Base-by-base conservation (phyloP, 139 green algal genomes). In the Mesostigma viride region DNA sequence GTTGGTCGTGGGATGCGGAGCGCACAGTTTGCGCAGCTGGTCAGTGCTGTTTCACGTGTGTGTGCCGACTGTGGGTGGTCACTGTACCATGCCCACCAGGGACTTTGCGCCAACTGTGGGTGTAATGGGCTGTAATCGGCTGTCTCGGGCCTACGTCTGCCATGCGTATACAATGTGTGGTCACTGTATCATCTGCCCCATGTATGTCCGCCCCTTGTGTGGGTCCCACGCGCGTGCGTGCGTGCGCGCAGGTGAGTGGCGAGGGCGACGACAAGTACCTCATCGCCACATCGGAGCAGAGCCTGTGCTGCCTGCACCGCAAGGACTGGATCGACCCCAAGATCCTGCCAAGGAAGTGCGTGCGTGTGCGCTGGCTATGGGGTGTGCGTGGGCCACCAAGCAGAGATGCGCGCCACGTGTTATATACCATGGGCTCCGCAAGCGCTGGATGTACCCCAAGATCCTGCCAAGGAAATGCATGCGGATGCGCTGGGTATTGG, bases 241-340 rank as follows among this genome's bases (percentile, higher is more conserved):
- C 40, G 14, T 53, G 14, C 40, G 40, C 14, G n/a, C 66, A 76
- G 69, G 62, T 73, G 36, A 66, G 81, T 84, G 90, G 89, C 24
- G 93, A 99, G 71, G 90, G 90, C 14, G 90, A 96, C 5, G 94
- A 99, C 80, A 99, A 99, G 86, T 99, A 98, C 74, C 72, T 99
- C 62, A 97, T 99, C 56, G 94, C 94, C 28, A 99, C 94, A 17
- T 90, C 84, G 40, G 94, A 99, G 81, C 94, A 99, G 84, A 91
- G 91, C 26, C 78, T 99, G 70, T 98, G 90, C 67, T 87, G 90
- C 11, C 83, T 96, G 79, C 88, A 96, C 77, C 77, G 85, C n/a
- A 83, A 89, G 60, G 66, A 81, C 33, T 99, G 92, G 93, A 89
- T 97, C 70, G 91, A 97, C 64, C 84, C 87, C 62, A 66, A 70